These are phyloP conservation scores for Aspergillus pseudoterreus DNA, from an alignment of 2,329 filamentous ascomycete species.

Conservation along the genomic window DNA sequence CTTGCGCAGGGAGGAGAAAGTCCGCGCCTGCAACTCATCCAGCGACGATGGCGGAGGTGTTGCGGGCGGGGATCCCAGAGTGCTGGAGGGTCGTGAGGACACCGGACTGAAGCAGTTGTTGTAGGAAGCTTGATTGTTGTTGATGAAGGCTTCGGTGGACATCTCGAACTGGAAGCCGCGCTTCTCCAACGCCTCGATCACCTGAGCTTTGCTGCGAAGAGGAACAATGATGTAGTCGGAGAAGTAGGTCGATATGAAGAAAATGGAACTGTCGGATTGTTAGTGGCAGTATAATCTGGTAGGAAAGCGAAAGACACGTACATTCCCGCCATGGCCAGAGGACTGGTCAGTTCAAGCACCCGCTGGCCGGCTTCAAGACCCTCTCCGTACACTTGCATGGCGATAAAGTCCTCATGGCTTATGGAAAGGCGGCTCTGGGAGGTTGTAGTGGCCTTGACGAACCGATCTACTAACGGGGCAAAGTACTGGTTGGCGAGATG, in stretches of 20 bases:
- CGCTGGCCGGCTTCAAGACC: constrained; percentile 87
- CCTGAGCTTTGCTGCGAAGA: constrained; percentile 65
- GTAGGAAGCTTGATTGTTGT: constrained; percentile 47
- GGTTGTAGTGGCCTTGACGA: constrained; percentile 47
- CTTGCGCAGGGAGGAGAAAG: constrained; percentile 77
- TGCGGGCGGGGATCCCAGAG: constrained; percentile 45
- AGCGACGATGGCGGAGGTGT: constrained; percentile 76
- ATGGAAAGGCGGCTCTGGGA: constrained; percentile 61
- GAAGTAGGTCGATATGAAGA: constrained; percentile 98
- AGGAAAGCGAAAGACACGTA: constrained; percentile 33
- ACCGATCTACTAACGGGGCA: constrained; percentile 61
- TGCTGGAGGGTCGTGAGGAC: constrained; percentile 24
- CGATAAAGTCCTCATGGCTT: constrained; percentile 77
- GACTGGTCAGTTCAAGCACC: constrained; percentile 86
- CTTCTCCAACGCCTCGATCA: constrained; percentile 71
- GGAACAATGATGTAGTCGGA: constrained; percentile 95
- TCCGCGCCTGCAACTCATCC: constrained; percentile 74
- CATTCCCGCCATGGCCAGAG: constrained; percentile 86
- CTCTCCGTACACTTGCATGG: constrained; percentile 84
- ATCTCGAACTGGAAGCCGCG: constrained; percentile 82
- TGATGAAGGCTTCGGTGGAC: constrained; percentile 64
- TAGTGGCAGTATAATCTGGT: background rate
- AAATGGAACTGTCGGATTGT: constrained; percentile 63
- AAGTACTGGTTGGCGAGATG: constrained; percentile 73
- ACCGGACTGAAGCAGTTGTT: constrained; percentile 34